Conservation (phyloP, 345 rosid species). For the Turnera subulata region DNA sequence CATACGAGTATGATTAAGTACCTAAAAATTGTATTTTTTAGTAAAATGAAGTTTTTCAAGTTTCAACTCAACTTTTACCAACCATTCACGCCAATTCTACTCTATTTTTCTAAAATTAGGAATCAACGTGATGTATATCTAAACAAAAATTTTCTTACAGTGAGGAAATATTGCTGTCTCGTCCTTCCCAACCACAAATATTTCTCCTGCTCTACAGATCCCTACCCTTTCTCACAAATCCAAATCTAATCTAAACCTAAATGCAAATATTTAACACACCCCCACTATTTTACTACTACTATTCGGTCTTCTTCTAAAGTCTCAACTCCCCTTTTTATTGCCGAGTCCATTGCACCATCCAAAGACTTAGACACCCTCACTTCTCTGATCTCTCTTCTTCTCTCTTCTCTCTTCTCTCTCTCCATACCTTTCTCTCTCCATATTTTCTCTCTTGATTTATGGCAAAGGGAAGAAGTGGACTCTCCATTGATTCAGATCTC, state of each 20-base stretch:
- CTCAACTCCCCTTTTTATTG: slow-evolving; percentile 43
- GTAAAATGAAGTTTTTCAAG: too few species aligned
- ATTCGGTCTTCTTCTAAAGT: slow-evolving; percentile 42
- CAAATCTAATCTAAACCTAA: too few species aligned
- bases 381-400: slow-evolving; percentile 6
- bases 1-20: too few species aligned
- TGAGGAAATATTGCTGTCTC: too few species aligned
- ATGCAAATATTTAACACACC: neutral
- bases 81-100: too few species aligned
- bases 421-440: slow-evolving; percentile 25
- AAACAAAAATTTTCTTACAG: too few species aligned
- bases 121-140: too few species aligned
- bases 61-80: too few species aligned
- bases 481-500: slow-evolving; percentile 61
- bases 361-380: slow-evolving; percentile 19
- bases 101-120: too few species aligned
- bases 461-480: slow-evolving; percentile 49
- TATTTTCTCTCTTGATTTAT: slow-evolving; percentile 35
- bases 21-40: too few species aligned
- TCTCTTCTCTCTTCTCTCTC: slow-evolving; percentile 22
- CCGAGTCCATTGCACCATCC: slow-evolving; percentile 68
- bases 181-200: too few species aligned
- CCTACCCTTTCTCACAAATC: neutral
- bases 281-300: slow-evolving; percentile 1
- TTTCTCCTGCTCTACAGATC: too few species aligned